phyloP scores from a whole-genome alignment of 768 basidiomycete genomes.

The Gelatoporia subvermispora region DNA sequence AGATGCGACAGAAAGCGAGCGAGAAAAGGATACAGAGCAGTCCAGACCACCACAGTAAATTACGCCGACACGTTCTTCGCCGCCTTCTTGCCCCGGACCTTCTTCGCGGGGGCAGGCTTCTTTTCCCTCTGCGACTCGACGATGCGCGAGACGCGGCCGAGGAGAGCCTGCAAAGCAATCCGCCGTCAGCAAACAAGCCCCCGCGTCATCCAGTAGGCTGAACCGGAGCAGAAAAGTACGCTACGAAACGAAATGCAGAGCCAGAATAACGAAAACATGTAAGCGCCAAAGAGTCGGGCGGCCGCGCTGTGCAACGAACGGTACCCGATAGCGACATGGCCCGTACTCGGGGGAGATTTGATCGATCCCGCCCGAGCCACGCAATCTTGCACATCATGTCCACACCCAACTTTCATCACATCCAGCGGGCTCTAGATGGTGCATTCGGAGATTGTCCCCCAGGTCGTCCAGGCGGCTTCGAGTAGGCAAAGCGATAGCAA shows the following conservation, averaged over 20 bases:
- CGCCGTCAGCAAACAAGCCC: slow-evolving; percentile 6
- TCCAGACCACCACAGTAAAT: not conserved
- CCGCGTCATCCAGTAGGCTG: not conserved
- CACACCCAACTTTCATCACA: slow-evolving; percentile 84
- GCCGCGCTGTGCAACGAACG: slow-evolving; percentile 55
- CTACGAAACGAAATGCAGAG: slow-evolving; percentile 2
- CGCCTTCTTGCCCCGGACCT: slow-evolving; percentile 55
- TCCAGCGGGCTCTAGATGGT: slow-evolving; percentile 94
- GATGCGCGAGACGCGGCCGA: slow-evolving; percentile 75
- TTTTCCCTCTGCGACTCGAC: slow-evolving; percentile 65
- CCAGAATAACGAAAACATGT: slow-evolving; percentile 35
- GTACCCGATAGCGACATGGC: slow-evolving; percentile 77
- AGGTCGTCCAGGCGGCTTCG: not conserved
- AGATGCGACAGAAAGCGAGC: slow-evolving; percentile 8
- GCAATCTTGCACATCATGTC: slow-evolving; percentile 84
- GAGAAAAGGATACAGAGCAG: slow-evolving; percentile 9
- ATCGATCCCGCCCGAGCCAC: slow-evolving; percentile 46
- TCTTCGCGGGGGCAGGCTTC: slow-evolving; percentile 63
- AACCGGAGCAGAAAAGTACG: not conserved
- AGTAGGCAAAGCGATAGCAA: no score
- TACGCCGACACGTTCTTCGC: slow-evolving; percentile 1
- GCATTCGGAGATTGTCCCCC: slow-evolving; percentile 34
- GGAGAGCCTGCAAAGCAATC: slow-evolving; percentile 47
- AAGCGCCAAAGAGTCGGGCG: slow-evolving; percentile 70
- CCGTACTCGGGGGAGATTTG: slow-evolving; percentile 54